These are phyloP conservation scores for Purpureocillium takamizusanense DNA, from an alignment of 2,329 filamentous ascomycete genomes.

Conservation along the genomic window DNA sequence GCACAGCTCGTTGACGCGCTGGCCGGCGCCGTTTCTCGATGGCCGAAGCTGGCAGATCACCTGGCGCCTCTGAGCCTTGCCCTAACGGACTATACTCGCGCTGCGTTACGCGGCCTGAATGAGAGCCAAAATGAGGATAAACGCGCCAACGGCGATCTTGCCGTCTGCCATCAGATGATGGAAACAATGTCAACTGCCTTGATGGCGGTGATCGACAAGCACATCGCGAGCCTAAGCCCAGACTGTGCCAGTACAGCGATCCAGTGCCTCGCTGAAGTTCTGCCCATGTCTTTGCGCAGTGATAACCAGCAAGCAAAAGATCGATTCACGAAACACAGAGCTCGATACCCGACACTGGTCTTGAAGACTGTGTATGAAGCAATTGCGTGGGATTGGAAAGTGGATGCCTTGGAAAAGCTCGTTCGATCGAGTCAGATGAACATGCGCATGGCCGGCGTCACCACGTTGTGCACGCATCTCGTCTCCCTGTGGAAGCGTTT, in stretches of 20 bases:
- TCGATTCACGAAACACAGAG: conserved; percentile 13
- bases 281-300: conserved; percentile 29
- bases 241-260: conserved; percentile 34
- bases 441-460: conserved; percentile 69
- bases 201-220: conserved; percentile 42
- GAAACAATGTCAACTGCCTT: conserved; percentile 31
- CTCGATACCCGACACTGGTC: conserved; percentile 26
- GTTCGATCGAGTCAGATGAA: conserved; percentile 86
- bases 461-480: conserved; percentile 63
- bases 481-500: conserved; percentile 55
- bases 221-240: conserved; percentile 38
- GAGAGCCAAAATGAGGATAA: conserved; percentile 9
- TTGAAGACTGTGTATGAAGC: conserved; percentile 34
- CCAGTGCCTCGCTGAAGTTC: conserved; percentile 31
- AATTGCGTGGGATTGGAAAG: conserved; percentile 57
- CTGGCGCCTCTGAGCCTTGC: conserved; percentile 28
- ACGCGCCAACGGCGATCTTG: conserved; percentile 23
- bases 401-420: conserved; percentile 59
- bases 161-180: conserved; percentile 34
- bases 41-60: conserved; percentile 37
- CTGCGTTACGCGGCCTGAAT: conserved; percentile 15
- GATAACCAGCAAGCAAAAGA: conserved; percentile 25
- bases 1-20: conserved; percentile 32
- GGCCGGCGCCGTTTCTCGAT: conserved; percentile 28
- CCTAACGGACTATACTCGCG: conserved; percentile 21